A percentile compares a stretch with the other conserved stretches of the same genome.
phyloP scores from a whole-genome alignment of 2,329 filamentous ascomycete species.

The Penicillium sp. region DNA sequence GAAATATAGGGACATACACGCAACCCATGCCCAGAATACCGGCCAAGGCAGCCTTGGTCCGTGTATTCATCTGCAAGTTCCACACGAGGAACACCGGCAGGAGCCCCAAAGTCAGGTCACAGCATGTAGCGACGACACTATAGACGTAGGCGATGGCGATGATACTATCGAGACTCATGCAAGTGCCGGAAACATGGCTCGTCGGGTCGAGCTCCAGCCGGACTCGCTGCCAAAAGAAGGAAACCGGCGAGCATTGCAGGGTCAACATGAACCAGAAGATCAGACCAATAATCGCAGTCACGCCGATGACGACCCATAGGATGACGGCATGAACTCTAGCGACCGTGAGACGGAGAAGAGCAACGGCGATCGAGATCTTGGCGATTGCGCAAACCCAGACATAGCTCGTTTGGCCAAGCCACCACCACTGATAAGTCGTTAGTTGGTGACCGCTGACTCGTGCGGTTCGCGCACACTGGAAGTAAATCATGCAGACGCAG shows the following conservation, averaged over 20 bases:
- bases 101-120: conserved; percentile 55
- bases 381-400: conserved; percentile 48
- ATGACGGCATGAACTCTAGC: conserved; percentile 4
- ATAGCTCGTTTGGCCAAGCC: conserved; percentile 58
- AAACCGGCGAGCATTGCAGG: conserved; percentile 55
- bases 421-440: conserved; percentile 44
- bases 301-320: conserved; percentile 42
- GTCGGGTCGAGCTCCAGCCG: conserved; percentile 15
- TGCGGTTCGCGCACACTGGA: not conserved
- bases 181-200: conserved; percentile 30
- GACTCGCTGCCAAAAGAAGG: conserved; percentile 50
- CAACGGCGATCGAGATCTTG: conserved; percentile 55
- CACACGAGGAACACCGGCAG: conserved; percentile 56
- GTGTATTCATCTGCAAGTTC: conserved; percentile 53
- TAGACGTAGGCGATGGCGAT: conserved; percentile 55
- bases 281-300: conserved; percentile 46
- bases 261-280: conserved; percentile 53
- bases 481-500: not conserved
- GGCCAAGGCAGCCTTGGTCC: conserved; percentile 53
- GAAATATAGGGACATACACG: conserved; percentile 33
- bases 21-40: conserved; percentile 58
- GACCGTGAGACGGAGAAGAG: conserved; percentile 53
- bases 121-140: conserved; percentile 47
- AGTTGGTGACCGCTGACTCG: conserved; percentile 4
- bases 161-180: conserved; percentile 47